phyloP scores from a whole-genome alignment of 192 early-diverging fungal species.

The Backusella psychrophila region DNA sequence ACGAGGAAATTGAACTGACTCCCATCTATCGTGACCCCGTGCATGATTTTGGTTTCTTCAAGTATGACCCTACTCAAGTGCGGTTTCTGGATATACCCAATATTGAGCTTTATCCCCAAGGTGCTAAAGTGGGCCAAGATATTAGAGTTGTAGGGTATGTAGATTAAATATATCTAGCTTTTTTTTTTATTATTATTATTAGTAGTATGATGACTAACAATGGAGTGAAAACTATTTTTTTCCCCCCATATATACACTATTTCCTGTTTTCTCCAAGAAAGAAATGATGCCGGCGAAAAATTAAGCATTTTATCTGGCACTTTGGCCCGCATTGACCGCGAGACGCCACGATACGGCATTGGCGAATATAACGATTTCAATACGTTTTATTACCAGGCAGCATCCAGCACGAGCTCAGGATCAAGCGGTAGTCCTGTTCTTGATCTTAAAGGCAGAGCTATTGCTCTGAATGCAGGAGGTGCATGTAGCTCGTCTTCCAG shows the following conservation, averaged over 20 bases:
- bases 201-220: too few species aligned
- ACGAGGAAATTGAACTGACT: constrained; percentile 69
- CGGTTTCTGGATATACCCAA: constrained; percentile 61
- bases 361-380: constrained; percentile 76
- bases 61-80: constrained; percentile 64
- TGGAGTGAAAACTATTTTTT: neutral
- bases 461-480: constrained; percentile 72
- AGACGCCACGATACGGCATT: constrained; percentile 63
- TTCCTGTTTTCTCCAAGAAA: neutral
- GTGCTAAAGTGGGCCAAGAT: constrained; percentile 69
- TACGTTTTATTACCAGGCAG: constrained; percentile 79
- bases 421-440: constrained; percentile 77
- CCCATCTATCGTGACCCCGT: constrained; percentile 80
- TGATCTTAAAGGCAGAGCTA: constrained; percentile 67
- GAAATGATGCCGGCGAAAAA: constrained; percentile 77
- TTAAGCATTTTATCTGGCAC: constrained; percentile 72
- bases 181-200: neutral
- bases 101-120: constrained; percentile 64
- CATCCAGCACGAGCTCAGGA: constrained; percentile 71
- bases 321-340: constrained; percentile 69
- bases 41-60: constrained; percentile 82
- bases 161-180: neutral
- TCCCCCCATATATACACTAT: neutral
- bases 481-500: constrained; percentile 66
- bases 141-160: constrained; percentile 68